phyloP scores from a whole-genome alignment of 2,329 filamentous ascomycete genomes.

The Clonostachys sp. region DNA sequence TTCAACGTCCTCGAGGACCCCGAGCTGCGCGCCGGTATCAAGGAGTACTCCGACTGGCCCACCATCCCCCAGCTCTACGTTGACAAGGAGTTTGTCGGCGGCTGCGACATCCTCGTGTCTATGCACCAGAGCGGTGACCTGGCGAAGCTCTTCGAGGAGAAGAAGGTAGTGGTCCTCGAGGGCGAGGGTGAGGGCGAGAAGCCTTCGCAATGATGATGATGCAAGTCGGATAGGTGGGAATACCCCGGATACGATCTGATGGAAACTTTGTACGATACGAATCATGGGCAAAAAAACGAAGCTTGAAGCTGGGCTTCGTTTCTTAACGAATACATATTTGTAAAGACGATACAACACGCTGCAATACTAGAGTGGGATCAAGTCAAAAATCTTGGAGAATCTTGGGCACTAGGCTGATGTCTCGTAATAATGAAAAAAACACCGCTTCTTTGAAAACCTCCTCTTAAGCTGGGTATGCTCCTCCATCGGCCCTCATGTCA shows the following conservation, averaged over 20 bases:
- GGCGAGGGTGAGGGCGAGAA: slow-evolving; percentile 13
- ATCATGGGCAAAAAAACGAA: no score
- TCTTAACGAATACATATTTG: no score
- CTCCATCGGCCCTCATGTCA: slow-evolving; percentile 82
- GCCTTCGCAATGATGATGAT: no score
- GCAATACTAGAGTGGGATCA: no score
- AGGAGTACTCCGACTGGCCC: slow-evolving; percentile 98
- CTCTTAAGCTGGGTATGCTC: slow-evolving; percentile 44
- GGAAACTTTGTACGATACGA: no score
- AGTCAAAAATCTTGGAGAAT: no score
- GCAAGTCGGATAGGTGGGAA: no score
- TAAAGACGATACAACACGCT: no score
- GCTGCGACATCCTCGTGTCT: slow-evolving; percentile 93
- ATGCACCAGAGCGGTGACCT: slow-evolving; percentile 97
- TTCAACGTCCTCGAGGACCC: slow-evolving; percentile 95
- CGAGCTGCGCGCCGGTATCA: slow-evolving; percentile 86
- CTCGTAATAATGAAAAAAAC: no score
- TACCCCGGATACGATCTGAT: no score
- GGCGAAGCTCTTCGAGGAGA: slow-evolving; percentile 87
- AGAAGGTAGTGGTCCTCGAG: slow-evolving; percentile 67
- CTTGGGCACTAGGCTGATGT: no score
- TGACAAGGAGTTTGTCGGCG: slow-evolving; percentile 91
- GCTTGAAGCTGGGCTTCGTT: no score
- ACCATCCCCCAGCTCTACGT: slow-evolving; percentile 97
- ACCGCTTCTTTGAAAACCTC: neutral